Evolutionary conservation across 2,329 filamentous ascomycete genomes (phyloP), one percentile per base, ranked within the genome.

Genomic region (Aureobasidium namibiae): DNA sequence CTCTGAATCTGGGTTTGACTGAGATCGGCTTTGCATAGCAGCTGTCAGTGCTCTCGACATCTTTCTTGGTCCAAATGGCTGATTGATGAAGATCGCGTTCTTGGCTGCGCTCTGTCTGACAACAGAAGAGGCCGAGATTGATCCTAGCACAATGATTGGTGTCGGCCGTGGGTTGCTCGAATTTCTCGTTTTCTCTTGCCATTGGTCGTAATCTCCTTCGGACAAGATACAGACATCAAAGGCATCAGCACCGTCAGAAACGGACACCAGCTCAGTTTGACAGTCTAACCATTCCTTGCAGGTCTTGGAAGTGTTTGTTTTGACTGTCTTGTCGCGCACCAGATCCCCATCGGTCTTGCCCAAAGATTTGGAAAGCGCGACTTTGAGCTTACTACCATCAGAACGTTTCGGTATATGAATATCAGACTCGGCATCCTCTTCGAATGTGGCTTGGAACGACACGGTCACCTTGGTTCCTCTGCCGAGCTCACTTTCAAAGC

Each of bases 401-500:
- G 42, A 4, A 21, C 33, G 14, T 18, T 39, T 45, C 16, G 49
- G 49, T 24, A 59, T 21, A 2, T 52, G n/a, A 7, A 41, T 33
- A 8, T 38, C 24, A 18, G 29, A 33, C 13, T 60, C 41, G 2
- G 10, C 29, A 24, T 56, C 39, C n/a, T 54, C 57, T 21, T 46
- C 38, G 11, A 60, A 45, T 14, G 23, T 11, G 3, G 49, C 42
- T 6, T 36, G 8, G 59, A 56, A 44, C 3, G 41, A 48, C 1
- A 60, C 59, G 16, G 44, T 31, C 14, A 67, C 62, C n/a, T 63
- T 64, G 8, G 66, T 65, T 10, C 67, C 68, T 38, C 65, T 61
- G 9, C 61, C 64, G 2, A 61, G 42, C 39, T 65, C 63, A 62
- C 68, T 71, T 11, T 67, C 59, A 2, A 71, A 61, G 1, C 64